Evolutionary conservation across 1,284 basidiomycete species (phyloP).

Genomic region (Ceratobasidium sp.): DNA sequence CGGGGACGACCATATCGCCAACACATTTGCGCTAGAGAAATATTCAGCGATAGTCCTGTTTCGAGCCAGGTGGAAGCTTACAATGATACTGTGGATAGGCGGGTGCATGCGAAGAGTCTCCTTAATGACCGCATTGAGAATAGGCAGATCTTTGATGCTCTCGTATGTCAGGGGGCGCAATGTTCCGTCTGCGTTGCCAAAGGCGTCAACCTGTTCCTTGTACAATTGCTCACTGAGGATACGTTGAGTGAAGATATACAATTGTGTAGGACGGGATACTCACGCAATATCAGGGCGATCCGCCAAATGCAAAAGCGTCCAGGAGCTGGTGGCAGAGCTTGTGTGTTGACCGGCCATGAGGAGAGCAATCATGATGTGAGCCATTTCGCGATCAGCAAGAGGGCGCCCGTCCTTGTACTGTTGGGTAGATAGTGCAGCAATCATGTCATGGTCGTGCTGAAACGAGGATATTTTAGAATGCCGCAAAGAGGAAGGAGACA

Average conservation of each 20-base stretch:
- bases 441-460: slow-evolving; percentile 90
- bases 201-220: slow-evolving; percentile 89
- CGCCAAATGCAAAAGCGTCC: slow-evolving; percentile 95
- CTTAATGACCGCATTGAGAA: slow-evolving; percentile 91
- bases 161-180: slow-evolving; percentile 90
- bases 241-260: not conserved
- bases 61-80: slow-evolving; percentile 43
- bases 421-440: slow-evolving; percentile 81
- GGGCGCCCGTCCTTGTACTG: slow-evolving; percentile 90
- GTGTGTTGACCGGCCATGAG: slow-evolving; percentile 99
- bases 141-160: slow-evolving; percentile 83
- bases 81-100: slow-evolving; percentile 89
- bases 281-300: slow-evolving; percentile 81
- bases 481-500: slow-evolving; percentile 8
- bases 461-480: too few relatives aligned
- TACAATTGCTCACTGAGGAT: slow-evolving; percentile 79
- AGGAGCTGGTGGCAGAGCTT: slow-evolving; percentile 90
- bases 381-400: slow-evolving; percentile 91
- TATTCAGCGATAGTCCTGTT: slow-evolving; percentile 41
- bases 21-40: slow-evolving; percentile 83
- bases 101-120: slow-evolving; percentile 95
- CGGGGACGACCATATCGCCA: slow-evolving; percentile 76
- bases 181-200: slow-evolving; percentile 77
- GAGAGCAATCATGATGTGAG: slow-evolving; percentile 96
- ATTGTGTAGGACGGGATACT: slow-evolving; percentile 54